Base-by-base conservation (phyloP, 306 rosid species). In the Abrus pulchellus region DNA sequence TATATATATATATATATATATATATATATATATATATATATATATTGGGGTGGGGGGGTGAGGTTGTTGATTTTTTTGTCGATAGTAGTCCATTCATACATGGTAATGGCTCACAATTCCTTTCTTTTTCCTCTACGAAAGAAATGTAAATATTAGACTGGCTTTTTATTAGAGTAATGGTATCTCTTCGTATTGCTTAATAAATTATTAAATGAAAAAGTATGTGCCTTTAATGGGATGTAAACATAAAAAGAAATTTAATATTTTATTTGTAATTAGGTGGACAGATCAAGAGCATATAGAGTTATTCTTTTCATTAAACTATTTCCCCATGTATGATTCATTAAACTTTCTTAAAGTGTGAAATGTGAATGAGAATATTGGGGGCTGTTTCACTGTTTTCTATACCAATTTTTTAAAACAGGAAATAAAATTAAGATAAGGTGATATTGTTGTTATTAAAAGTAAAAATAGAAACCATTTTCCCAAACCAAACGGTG, bases 51-150 rank as follows among this genome's bases (percentile, higher is more conserved):
- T 1, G 27, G 20, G 0, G 28, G 7, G 57, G 43, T 36, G 72
- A 49, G 40, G 75, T 11, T 66, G 74, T 61, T 80, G 53, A 68
- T 55, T 65, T 20, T 52, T 77, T 52, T 52, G 36, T 52, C 11
- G 44, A 47, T 53, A 50, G 67, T 74, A 56, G 74, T 50, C 45
- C 50, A 65, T 72, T 70, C 34, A 71, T 66, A 59, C 65, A 64
- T 45, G 71, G 29, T 81, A 59, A 40, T 81, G 55, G 60, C 56
- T 32, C 63, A 59, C 44, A 28, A 71, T 47, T 69, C 10, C 20
- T 63, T n/a, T 76, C 50, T 10, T 68, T 61, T 40, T 68, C 29
- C 9, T 56, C 57, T 60, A 45, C 44, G 32, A 13, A 11, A 68
- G 59, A 64, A 33, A 40, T 30, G 28, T 30, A 49, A 49, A n/a